phyloP scores from a whole-genome alignment of 257 asterid species.

The Lantana camara region DNA sequence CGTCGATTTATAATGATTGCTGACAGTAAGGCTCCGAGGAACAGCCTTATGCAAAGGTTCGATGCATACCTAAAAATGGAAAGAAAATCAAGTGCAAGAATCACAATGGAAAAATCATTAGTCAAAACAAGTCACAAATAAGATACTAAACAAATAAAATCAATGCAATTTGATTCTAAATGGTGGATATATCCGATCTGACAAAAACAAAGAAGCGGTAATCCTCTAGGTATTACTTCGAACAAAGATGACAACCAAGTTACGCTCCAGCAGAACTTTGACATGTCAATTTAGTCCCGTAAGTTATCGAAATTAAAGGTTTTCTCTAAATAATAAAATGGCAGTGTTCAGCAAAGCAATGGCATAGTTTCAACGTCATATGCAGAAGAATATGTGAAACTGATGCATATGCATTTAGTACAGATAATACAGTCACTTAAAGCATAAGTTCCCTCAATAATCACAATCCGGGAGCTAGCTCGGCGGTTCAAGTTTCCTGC shows the following conservation, averaged over 20 bases:
- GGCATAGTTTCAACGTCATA: neutral
- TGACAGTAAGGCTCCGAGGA: slow-evolving; percentile 93
- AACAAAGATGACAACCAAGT: neutral
- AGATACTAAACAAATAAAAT: neutral
- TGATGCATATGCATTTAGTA: slow-evolving; percentile 24
- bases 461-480: slow-evolving; percentile 83
- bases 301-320: neutral
- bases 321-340: slow-evolving; percentile 3
- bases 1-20: slow-evolving; percentile 77
- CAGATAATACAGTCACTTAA: slow-evolving; percentile 29
- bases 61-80: neutral
- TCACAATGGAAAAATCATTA: neutral
- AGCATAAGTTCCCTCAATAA: slow-evolving; percentile 94
- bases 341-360: neutral
- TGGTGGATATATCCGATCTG: neutral
- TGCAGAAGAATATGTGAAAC: slow-evolving; percentile 19
- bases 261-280: neutral
- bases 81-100: neutral
- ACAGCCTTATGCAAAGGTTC: slow-evolving; percentile 67
- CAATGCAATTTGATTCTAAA: slow-evolving; percentile 5
- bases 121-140: neutral
- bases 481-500: slow-evolving; percentile 94
- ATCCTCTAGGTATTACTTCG: slow-evolving; percentile 15
- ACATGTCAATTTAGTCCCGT: slow-evolving; percentile 3
- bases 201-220: slow-evolving; percentile 9